Evolutionary conservation across 441 rosid species (phyloP), one percentile per base, ranked within the genome.

Genomic region (Brassica balearica): DNA sequence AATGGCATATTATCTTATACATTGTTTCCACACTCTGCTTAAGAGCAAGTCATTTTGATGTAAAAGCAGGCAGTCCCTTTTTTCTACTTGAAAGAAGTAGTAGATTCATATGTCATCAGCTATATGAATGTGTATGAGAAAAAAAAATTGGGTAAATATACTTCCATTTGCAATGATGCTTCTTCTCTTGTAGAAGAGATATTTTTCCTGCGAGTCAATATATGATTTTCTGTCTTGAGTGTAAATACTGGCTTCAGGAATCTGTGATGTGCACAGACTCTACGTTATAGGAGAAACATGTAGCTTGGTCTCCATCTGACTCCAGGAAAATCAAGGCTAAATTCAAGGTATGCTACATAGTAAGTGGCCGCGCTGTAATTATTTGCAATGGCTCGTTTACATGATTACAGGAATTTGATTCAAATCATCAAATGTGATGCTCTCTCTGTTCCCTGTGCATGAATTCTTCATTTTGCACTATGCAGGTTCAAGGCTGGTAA

Each of bases 81-180:
- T 14, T 60, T 11, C 58, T 61, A 60, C 9, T 61, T 61, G 60
- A 51, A 73, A 67, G 62, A 72, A 29, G 43, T 72, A 72, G 73
- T 72, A 72, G 73, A 68, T 29, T 14, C 14, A 15, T 32, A 59
- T 66, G 20, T 60, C 17, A 73, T 27, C 64, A 22, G 15, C 15
- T 67, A 29, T 10, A 72, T 14, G 29, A 78, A 73, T 48, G 74
- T 79, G 61, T 73, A 73, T 11, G 73, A 66, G 27, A 73, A 29
- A 34, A 6, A 9, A 65, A 66, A 5, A 43, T 43, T 67, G 6
- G 65, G 74, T 79, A 62, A 61, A 79, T 73, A 48, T 73, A 68
- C 69, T 61, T 61, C 14, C 69, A 14, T 60, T 15, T 63, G 67
- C 22, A 59, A 60, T 3, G 36, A 34, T 62, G 22, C 66, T 53